Evolutionary conservation across 2,329 filamentous ascomycete genomes (phyloP), one percentile per base, ranked within the genome.

Genomic region (Fonsecaea multimorphosa): DNA sequence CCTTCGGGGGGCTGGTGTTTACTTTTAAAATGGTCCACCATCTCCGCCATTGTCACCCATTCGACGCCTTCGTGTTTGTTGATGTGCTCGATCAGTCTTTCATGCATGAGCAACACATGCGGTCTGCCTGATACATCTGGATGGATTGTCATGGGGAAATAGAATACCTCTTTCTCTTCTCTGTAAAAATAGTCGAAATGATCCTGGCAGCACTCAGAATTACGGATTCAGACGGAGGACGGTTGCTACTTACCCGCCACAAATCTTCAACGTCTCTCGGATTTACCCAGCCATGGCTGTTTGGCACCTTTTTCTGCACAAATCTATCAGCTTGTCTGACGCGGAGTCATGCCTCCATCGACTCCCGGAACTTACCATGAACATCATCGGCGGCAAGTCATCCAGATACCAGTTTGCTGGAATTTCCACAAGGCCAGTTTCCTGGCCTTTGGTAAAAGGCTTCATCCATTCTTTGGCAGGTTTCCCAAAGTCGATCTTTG

Each of bases 61-160:
- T 79, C 77, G 3, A 80, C 76, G 4, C 78, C 84, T 66, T 86
- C 84, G 61, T 85, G 81, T 63, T 81, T 82, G 72, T 88, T 90
- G 72, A 91, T 89, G 61, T 90, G 82, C 71, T 91, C 88, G 67
- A 91, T 91, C 36, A 89, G 82, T 58, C 87, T 83, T 76, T 92
- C 88, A 69, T 91, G 88, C 89, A 92, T 91, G 7, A 91, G 78
- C 36, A 92, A 72, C 0, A 87, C 90, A 76, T 92, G 90, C 1
- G 90, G 90, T 24, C 89, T 82, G 0, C 90, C 90, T 1, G 85
- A 88, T 0, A 90, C 87, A 72, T 92, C 90, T 0, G 90, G 90
- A 75, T 92, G 90, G 40, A 92, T 88, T 0, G 89, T 92, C 76
- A 92, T 89, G 0, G 90, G 89, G 71, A 92, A 92, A 12, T 49